Percentiles rank a stretch among this genome's conserved stretches.
These are phyloP conservation scores for Somion occarium DNA, from an alignment of 1,284 basidiomycete genomes.

Conservation along the genomic window DNA sequence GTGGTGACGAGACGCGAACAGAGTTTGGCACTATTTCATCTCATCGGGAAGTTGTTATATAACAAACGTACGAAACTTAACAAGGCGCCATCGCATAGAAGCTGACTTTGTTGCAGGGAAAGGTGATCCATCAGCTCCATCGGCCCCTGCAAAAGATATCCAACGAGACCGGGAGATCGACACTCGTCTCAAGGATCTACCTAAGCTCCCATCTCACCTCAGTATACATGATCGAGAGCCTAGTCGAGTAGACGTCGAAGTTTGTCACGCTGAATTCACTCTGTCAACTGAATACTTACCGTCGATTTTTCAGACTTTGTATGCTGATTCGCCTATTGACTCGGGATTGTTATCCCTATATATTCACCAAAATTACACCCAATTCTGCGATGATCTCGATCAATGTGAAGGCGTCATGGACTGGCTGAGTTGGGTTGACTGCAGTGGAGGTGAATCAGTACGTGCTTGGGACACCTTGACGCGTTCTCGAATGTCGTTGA, in stretches of 20 bases:
- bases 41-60: constrained; percentile 91
- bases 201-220: constrained; percentile 54
- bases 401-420: constrained; percentile 73
- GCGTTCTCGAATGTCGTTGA: background rate
- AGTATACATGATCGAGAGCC: constrained; percentile 56
- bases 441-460: constrained; percentile 66
- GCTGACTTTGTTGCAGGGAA: constrained; percentile 46
- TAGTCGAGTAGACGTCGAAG: constrained; percentile 81
- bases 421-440: constrained; percentile 78
- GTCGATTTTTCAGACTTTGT: constrained; percentile 49
- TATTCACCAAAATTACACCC: constrained; percentile 89
- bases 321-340: constrained; percentile 88
- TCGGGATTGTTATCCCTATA: constrained; percentile 86
- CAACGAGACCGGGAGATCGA: constrained; percentile 56
- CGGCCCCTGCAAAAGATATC: constrained; percentile 49
- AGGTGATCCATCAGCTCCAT: constrained; percentile 54
- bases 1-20: constrained; percentile 80
- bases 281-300: background rate
- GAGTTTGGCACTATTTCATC: constrained; percentile 85
- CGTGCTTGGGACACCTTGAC: constrained; percentile 5
- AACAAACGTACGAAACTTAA: constrained; percentile 71
- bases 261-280: constrained; percentile 31
- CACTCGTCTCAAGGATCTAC: constrained; percentile 42
- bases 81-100: background rate
- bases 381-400: constrained; percentile 78